Evolutionary conservation across 2,329 filamentous ascomycete genomes (phyloP).

Genomic region (Calonectria naviculata): DNA sequence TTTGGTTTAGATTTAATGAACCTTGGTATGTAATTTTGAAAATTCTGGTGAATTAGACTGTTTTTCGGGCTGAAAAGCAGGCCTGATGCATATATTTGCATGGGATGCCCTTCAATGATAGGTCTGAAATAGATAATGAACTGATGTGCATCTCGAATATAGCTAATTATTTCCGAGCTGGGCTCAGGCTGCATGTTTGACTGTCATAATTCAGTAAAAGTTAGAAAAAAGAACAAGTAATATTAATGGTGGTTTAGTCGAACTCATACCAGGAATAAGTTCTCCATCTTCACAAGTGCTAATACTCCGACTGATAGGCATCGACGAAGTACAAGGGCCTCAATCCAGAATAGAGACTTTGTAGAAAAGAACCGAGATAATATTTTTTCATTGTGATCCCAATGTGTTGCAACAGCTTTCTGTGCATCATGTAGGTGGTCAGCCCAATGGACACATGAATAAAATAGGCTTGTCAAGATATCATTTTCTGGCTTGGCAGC

Average conservation of each 20-base stretch:
- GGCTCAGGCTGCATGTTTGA: accelerated
- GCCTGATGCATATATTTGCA: neutral
- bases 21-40: neutral
- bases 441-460: neutral
- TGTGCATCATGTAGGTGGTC: neutral
- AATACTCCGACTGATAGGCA: neutral
- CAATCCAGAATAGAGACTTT: neutral
- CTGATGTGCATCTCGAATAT: neutral
- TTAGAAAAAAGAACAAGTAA: neutral
- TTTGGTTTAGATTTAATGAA: neutral
- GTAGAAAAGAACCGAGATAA: neutral
- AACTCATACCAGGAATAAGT: neutral
- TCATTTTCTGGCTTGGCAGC: neutral
- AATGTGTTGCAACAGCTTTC: neutral
- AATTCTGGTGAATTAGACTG: neutral
- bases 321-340: neutral
- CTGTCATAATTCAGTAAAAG: too few species aligned
- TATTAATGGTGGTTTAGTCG: neutral
- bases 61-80: neutral
- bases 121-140: neutral
- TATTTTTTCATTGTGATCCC: neutral
- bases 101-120: neutral
- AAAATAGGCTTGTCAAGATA: neutral
- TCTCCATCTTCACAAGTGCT: neutral
- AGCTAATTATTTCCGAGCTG: too few species aligned